phyloP scores from a whole-genome alignment of 768 basidiomycete species.

The Multifurca ochricompacta region DNA sequence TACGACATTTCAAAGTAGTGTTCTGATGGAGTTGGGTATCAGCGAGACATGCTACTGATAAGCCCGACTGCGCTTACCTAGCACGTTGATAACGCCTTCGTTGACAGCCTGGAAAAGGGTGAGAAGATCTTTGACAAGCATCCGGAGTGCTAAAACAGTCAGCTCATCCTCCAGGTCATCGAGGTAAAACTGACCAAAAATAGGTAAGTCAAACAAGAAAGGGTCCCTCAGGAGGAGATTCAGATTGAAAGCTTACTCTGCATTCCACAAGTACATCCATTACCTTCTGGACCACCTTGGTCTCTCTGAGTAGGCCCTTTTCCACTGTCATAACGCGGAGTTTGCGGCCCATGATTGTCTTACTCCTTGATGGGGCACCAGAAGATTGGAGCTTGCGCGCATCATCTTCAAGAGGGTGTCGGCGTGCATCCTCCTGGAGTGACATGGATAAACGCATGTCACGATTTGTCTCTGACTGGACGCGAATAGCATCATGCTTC shows the following conservation, averaged over 20 bases:
- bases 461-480: constrained; percentile 89
- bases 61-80: constrained; percentile 44
- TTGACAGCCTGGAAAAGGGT: constrained; percentile 95
- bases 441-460: constrained; percentile 63
- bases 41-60: constrained; percentile 24
- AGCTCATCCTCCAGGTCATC: constrained; percentile 92
- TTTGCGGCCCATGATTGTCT: constrained; percentile 76
- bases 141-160: constrained; percentile 76
- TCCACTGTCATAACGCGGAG: constrained; percentile 89
- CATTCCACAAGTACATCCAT: constrained; percentile 85
- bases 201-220: neutral
- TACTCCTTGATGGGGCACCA: constrained; percentile 40
- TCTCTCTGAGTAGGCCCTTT: constrained; percentile 90
- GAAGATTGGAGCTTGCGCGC: neutral
- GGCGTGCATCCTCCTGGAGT: constrained; percentile 46
- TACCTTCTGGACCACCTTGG: constrained; percentile 82
- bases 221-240: neutral
- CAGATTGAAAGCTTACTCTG: constrained; percentile 48
- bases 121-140: constrained; percentile 94
- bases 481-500: constrained; percentile 89
- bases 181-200: constrained; percentile 66
- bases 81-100: constrained; percentile 81
- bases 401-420: constrained; percentile 15
- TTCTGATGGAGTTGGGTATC: constrained; percentile 38
- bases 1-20: constrained; percentile 99